phyloP scores from a whole-genome alignment of 805 yeast species.

The Kodamaea lidongshanica region DNA sequence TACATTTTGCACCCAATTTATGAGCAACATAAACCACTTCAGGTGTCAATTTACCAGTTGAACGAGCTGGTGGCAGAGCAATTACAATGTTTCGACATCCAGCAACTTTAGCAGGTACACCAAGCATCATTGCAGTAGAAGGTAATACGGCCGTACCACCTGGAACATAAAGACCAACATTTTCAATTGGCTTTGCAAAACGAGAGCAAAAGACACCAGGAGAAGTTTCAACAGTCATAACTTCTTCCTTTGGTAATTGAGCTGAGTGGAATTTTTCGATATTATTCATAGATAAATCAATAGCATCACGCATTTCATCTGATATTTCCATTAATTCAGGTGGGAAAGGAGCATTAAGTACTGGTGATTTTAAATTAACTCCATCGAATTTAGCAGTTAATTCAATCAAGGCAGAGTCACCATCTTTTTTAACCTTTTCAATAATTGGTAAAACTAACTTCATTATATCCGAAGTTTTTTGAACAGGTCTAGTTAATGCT shows the following conservation, averaged over 20 bases:
- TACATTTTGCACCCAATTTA: conserved; percentile 84
- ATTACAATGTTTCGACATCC: conserved; percentile 87
- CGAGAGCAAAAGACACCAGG: conserved; percentile 94
- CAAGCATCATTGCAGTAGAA: conserved; percentile 95
- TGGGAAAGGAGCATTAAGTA: conserved; percentile 84
- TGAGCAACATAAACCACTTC: conserved; percentile 97
- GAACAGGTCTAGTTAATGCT: conserved; percentile 90
- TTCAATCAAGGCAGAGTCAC: conserved; percentile 86
- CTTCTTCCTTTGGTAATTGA: conserved; percentile 65
- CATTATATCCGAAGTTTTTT: conserved; percentile 89
- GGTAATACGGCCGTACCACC: conserved; percentile 99
- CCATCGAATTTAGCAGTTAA: conserved; percentile 88
- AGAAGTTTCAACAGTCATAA: conserved; percentile 79
- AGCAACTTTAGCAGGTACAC: conserved; percentile 97
- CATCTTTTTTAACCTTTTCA: conserved; percentile 64
- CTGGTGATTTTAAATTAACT: conserved; percentile 64
- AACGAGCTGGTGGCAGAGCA: conserved; percentile 90
- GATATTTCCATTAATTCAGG: conserved; percentile 65
- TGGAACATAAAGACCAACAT: conserved; percentile 93
- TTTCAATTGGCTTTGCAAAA: conserved; percentile 90
- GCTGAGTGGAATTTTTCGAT: conserved; percentile 91
- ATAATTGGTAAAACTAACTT: conserved; percentile 87
- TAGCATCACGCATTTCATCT: conserved; percentile 71
- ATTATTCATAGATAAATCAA: conserved; percentile 84
- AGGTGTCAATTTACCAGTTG: conserved; percentile 89